Evolutionary conservation across 2,329 filamentous ascomycete species (phyloP).

Genomic region (Calonectria pauciramosa): DNA sequence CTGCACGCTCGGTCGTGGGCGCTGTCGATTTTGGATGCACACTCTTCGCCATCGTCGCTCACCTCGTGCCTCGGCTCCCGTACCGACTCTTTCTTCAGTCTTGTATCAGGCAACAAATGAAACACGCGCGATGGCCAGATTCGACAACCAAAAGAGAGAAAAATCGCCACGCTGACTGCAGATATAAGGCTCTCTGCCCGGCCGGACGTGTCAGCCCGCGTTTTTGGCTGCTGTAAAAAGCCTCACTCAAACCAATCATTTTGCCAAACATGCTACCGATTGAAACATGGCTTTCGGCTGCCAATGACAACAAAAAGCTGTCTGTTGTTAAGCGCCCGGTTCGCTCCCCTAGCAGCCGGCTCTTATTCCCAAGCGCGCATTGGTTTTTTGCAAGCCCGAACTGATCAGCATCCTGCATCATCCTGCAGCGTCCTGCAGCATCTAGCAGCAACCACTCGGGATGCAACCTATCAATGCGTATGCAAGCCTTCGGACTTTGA

Average conservation of each 20-base stretch:
- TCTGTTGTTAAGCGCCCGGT: background rate
- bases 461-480: background rate
- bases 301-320: background rate
- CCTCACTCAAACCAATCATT: background rate
- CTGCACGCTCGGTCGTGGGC: background rate
- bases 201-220: background rate
- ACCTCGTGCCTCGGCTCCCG: background rate
- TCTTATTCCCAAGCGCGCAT: background rate
- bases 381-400: background rate
- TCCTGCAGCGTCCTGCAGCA: background rate
- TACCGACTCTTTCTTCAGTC: background rate
- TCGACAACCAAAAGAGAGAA: background rate
- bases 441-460: background rate
- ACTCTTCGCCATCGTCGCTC: background rate
- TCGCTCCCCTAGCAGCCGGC: background rate
- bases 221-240: background rate
- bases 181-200: background rate
- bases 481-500: background rate
- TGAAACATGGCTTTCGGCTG: no score
- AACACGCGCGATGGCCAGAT: background rate
- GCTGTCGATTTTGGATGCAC: background rate
- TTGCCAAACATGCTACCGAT: no score
- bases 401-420: background rate
- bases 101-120: background rate
- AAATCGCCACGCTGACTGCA: background rate